These are phyloP conservation scores for Arthromyces matolae DNA, from an alignment of 768 basidiomycete genomes.

Conservation along the genomic window DNA sequence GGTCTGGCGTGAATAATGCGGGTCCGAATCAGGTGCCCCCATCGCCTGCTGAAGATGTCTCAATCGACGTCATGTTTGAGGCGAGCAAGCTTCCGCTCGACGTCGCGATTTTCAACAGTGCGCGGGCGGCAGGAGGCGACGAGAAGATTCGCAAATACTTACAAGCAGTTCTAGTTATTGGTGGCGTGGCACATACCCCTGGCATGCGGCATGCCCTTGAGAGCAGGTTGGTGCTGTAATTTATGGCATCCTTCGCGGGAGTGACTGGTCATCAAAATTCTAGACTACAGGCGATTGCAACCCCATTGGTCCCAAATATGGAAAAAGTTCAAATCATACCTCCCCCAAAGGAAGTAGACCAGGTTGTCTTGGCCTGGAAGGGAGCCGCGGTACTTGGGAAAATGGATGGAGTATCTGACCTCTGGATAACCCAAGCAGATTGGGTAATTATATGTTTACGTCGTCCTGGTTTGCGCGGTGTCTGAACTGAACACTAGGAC, in stretches of 20 bases:
- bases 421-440: conserved; percentile 85
- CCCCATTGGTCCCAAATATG: conserved; percentile 78
- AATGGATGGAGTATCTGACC: conserved; percentile 84
- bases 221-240: conserved; percentile 59
- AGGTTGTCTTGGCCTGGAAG: conserved; percentile 89
- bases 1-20: conserved; percentile 5
- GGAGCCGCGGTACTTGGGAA: conserved; percentile 88
- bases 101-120: conserved; percentile 89
- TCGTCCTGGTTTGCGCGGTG: conserved; percentile 3
- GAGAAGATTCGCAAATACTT: conserved; percentile 89
- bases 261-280: conserved; percentile 1
- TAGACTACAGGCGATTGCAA: conserved; percentile 80
- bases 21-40: conserved; percentile 19
- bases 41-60: conserved; percentile 39
- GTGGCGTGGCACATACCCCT: conserved; percentile 76
- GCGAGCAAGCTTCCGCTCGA: conserved; percentile 89
- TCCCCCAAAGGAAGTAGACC: conserved; percentile 92
- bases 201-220: conserved; percentile 85
- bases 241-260: neutral
- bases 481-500: conserved; percentile 43
- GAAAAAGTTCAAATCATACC: conserved; percentile 89
- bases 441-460: conserved; percentile 57
- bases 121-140: conserved; percentile 82
- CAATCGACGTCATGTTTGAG: conserved; percentile 79
- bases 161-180: conserved; percentile 82